Conservation (phyloP, 2,329 filamentous ascomycete genomes). For the Scleromitrula shiraiana region DNA sequence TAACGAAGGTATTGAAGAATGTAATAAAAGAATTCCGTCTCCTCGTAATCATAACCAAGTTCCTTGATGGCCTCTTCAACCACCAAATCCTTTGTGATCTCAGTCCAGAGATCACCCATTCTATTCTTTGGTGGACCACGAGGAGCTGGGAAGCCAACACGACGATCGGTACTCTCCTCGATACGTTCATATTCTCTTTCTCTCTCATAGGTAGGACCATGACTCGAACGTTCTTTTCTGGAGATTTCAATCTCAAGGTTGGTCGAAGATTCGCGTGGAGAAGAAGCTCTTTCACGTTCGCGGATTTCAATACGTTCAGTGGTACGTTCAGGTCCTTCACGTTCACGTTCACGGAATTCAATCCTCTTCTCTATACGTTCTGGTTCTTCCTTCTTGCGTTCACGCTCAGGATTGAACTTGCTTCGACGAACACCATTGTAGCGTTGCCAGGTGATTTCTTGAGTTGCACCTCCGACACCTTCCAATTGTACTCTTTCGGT, state of each 20-base stretch:
- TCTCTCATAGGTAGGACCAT: slow-evolving; percentile 21
- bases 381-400: slow-evolving; percentile 28
- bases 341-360: slow-evolving; percentile 3
- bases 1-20: slow-evolving; percentile 85
- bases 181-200: slow-evolving; percentile 37
- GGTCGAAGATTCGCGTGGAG: slow-evolving; percentile 13
- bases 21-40: slow-evolving; percentile 85
- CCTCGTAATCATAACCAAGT: slow-evolving; percentile 80
- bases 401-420: slow-evolving; percentile 64
- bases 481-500: slow-evolving; percentile 79
- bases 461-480: slow-evolving; percentile 63
- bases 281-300: slow-evolving; percentile 15
- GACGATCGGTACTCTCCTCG: slow-evolving; percentile 45
- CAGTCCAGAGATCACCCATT: slow-evolving; percentile 76
- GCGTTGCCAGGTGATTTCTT: slow-evolving; percentile 71
- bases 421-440: slow-evolving; percentile 71
- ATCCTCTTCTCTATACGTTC: slow-evolving; percentile 8
- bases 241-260: slow-evolving; percentile 28
- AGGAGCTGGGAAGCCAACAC: slow-evolving; percentile 29
- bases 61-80: slow-evolving; percentile 78
- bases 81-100: slow-evolving; percentile 91
- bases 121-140: slow-evolving; percentile 21
- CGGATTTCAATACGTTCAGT: slow-evolving; percentile 19
- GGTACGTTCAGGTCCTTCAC: slow-evolving; percentile 8
- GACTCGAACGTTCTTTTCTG: slow-evolving; percentile 1